A percentile compares a stretch with the other conserved stretches of the same genome.
Evolutionary conservation across 768 basidiomycete genomes (phyloP).

Genomic region (Tylopilus felleus): DNA sequence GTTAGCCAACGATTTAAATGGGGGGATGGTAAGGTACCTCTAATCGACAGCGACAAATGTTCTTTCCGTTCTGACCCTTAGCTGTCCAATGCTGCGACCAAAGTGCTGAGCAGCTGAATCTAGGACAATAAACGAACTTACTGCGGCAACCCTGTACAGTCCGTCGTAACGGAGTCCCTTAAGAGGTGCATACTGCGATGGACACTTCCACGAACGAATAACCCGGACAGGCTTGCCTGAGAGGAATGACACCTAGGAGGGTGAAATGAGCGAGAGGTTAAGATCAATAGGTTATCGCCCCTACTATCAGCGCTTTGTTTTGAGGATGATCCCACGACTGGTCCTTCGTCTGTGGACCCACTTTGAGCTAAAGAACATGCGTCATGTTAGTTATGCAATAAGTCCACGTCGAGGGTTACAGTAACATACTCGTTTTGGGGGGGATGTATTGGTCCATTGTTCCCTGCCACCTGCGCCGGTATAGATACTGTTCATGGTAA

Average conservation of each 20-base stretch:
- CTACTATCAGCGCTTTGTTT: constrained; percentile 22
- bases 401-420: neutral
- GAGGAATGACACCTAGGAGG: constrained; percentile 18
- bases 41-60: constrained; percentile 26
- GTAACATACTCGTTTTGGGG: constrained; percentile 24
- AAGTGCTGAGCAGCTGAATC: neutral
- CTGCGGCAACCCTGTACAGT: constrained; percentile 24
- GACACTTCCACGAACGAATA: constrained; percentile 18
- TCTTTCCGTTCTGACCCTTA: constrained; percentile 9
- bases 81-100: constrained; percentile 20
- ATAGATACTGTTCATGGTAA: constrained; percentile 22
- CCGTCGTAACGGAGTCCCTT: constrained; percentile 31
- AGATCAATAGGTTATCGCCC: neutral
- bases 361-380: constrained; percentile 3
- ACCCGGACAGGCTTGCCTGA: constrained; percentile 26
- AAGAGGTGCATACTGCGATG: constrained; percentile 27
- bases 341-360: constrained; percentile 22
- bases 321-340: constrained; percentile 17
- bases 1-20: neutral
- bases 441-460: neutral
- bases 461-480: constrained; percentile 27
- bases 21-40: constrained; percentile 12
- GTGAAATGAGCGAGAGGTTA: neutral
- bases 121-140: constrained; percentile 1
- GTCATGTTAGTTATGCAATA: neutral